Base-by-base conservation (phyloP, 2,329 filamentous ascomycete species). In the Phymatotrichopsis omnivora region DNA sequence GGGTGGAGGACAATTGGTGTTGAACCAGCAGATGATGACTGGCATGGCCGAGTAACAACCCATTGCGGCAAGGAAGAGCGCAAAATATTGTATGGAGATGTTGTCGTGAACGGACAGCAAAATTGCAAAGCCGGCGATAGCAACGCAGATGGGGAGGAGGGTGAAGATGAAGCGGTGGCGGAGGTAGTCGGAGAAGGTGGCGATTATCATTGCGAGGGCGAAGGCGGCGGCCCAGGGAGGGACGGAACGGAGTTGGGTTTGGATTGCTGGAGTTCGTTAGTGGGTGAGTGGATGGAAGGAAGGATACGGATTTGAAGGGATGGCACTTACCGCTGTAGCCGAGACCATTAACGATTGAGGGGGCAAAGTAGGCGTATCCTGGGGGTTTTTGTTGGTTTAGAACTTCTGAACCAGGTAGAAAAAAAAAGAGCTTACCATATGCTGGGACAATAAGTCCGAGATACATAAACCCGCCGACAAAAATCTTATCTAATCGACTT, bases 31-130 rank as follows among this genome's bases (percentile, higher is more conserved):
- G 6, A 86, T 74, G 32, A 86, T 76, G 23, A 94, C 78, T 0
- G 89, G 86, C 81, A 94, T 87, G n/a, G 86, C 84, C 1, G 77
- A 78, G 64, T 93, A 95, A 0, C 75, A 73, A 38, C 85, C 85
- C 66, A 78, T 78, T 2, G 83, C 80, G 38, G 93, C 76, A 24
- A 95, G 68, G 68, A 93, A 93, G 0, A 95, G 71, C 0, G 81
- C 83, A 0, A 70, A 81, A 58, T 94, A 95, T 61, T 91, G 74
- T 5, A 84, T 65, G 8, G 37, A 11, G 12, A 23, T 22, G 12
- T 44, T 42, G 60, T 82, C 65, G 62, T 89, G 81, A 4, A 89
- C 74, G 8, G 68, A 67, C 37, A 93, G 66, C 6, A 94, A 71
- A 50, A 89, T 83, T 3, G 67, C 75, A 55, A 93, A 89, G 2